phyloP scores from a whole-genome alignment of 192 early-diverging fungal species.

The Pilaira anomala region DNA sequence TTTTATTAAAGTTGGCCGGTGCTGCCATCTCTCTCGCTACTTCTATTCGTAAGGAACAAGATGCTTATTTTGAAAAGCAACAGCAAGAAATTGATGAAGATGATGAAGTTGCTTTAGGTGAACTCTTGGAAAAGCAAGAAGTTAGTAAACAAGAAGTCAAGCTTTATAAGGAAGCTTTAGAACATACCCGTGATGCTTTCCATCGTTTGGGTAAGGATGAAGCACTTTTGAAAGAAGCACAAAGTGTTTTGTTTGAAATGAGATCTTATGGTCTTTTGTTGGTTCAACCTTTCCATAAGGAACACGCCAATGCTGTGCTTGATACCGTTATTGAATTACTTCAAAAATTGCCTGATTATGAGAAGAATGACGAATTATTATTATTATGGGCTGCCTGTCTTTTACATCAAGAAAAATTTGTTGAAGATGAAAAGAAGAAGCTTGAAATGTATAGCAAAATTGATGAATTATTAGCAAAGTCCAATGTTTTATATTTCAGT shows the following conservation, averaged over 20 bases:
- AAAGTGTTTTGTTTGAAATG: not conserved
- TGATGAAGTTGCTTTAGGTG: slow-evolving; percentile 20
- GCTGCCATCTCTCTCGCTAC: slow-evolving; percentile 16
- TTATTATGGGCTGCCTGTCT: slow-evolving; percentile 25
- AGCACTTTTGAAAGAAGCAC: slow-evolving; percentile 1
- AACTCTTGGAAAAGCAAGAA: slow-evolving; percentile 17
- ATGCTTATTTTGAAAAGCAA: slow-evolving; percentile 10
- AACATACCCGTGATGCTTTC: not conserved
- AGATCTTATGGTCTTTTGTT: slow-evolving; percentile 25
- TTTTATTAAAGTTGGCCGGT: not conserved
- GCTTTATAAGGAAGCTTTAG: slow-evolving; percentile 20
- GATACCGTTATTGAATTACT: not conserved
- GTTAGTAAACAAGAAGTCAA: slow-evolving; percentile 22
- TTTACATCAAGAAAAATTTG: slow-evolving; percentile 20
- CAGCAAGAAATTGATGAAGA: slow-evolving; percentile 6
- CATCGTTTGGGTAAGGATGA: not conserved
- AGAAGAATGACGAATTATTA: slow-evolving; percentile 12
- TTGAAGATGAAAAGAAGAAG: slow-evolving; percentile 5
- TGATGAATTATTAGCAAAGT: not conserved
- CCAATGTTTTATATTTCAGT: not conserved
- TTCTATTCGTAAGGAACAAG: slow-evolving; percentile 14
- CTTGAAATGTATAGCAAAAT: not conserved
- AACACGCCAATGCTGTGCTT: not conserved
- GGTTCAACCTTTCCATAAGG: slow-evolving; percentile 14
- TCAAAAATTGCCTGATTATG: slow-evolving; percentile 1